Evolutionary conservation across 2,329 filamentous ascomycete genomes (phyloP).

Genomic region (Trichothecium sympodiale): DNA sequence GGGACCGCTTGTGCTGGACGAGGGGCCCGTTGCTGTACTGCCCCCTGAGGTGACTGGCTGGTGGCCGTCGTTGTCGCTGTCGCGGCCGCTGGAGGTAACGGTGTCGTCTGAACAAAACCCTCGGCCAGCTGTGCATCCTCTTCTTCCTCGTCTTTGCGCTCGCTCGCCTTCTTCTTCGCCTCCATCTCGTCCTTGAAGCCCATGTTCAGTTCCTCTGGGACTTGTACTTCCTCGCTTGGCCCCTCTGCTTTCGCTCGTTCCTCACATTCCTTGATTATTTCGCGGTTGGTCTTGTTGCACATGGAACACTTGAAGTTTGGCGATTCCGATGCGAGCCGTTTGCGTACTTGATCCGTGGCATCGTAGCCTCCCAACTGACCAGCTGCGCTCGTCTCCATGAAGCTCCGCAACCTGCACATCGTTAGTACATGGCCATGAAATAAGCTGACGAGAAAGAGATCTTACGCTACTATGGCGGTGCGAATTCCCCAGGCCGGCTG

Average conservation of each 20-base stretch:
- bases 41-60: background rate
- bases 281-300: slow-evolving; percentile 61
- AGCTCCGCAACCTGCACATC: slow-evolving; percentile 54
- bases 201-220: slow-evolving; percentile 49
- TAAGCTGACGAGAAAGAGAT: slow-evolving; percentile 1
- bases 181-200: slow-evolving; percentile 64
- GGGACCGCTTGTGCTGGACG: slow-evolving; percentile 1
- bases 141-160: slow-evolving; percentile 17
- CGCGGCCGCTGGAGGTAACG: slow-evolving; percentile 10
- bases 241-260: slow-evolving; percentile 34
- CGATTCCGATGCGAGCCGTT: slow-evolving; percentile 58
- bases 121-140: slow-evolving; percentile 43
- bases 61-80: slow-evolving; percentile 5
- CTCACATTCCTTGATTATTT: slow-evolving; percentile 63
- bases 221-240: slow-evolving; percentile 28
- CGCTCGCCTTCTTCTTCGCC: slow-evolving; percentile 13
- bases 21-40: background rate
- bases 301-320: slow-evolving; percentile 53
- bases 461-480: slow-evolving; percentile 62
- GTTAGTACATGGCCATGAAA: no score
- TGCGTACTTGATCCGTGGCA: slow-evolving; percentile 54
- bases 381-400: slow-evolving; percentile 84
- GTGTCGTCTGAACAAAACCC: slow-evolving; percentile 44
- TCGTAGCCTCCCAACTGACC: slow-evolving; percentile 90
- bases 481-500: slow-evolving; percentile 95